These are phyloP conservation scores for Plasmodium ovale DNA, from an alignment of 169 alveolate species.

Conservation along the genomic window DNA sequence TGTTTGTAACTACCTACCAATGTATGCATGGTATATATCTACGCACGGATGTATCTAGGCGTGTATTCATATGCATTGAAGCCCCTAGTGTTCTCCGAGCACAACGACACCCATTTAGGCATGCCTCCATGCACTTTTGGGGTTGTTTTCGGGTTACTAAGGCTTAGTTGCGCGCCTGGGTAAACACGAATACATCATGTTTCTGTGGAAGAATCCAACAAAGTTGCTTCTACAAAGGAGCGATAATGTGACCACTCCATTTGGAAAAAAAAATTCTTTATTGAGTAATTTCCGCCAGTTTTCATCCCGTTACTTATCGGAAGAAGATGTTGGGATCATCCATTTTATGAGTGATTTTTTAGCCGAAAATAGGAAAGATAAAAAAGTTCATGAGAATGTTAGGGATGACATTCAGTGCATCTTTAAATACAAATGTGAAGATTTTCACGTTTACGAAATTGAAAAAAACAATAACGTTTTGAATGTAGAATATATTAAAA, in stretches of 20 bases:
- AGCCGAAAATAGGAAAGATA: conserved; percentile 16
- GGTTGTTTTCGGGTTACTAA: no score
- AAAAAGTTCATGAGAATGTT: neutral
- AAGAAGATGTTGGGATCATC: conserved; percentile 68
- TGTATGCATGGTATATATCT: no score
- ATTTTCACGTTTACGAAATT: conserved; percentile 75
- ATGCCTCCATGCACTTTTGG: no score
- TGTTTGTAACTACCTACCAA: no score
- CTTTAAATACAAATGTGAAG: conserved; percentile 76
- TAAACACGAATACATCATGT: no score
- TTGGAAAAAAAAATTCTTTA: conserved; percentile 2
- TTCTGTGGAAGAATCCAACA: no score
- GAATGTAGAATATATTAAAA: conserved; percentile 35
- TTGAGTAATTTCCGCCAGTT: conserved; percentile 14
- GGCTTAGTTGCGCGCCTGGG: no score
- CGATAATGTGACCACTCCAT: neutral
- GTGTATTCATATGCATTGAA: neutral
- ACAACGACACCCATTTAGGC: no score
- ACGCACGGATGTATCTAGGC: neutral
- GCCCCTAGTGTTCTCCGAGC: no score
- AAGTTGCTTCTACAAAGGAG: conserved; percentile 4
- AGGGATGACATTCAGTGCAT: conserved; percentile 30
- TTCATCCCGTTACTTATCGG: conserved; percentile 33
- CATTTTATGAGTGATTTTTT: conserved; percentile 52
- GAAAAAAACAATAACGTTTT: conserved; percentile 40